Evolutionary conservation across 129 eudicot species (phyloP).

Genomic region (Arctium minus): DNA sequence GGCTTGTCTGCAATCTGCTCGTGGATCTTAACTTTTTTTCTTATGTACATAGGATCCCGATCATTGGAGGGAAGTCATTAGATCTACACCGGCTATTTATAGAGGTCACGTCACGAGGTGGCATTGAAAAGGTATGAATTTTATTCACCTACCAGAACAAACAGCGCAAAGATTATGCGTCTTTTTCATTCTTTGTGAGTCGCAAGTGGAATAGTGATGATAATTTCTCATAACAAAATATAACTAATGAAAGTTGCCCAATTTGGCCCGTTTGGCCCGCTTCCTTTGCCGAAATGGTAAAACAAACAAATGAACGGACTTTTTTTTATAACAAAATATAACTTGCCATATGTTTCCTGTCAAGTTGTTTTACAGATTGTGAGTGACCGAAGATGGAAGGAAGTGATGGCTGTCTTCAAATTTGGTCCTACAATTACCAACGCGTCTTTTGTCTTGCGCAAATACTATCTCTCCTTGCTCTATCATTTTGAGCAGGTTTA

Average conservation of each 20-base stretch:
- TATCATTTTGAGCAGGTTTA: constrained; percentile 95
- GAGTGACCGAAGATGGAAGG: constrained; percentile 85
- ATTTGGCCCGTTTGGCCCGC: neutral
- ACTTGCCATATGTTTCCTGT: neutral
- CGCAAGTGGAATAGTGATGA: neutral
- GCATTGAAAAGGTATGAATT: constrained; percentile 69
- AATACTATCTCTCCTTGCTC: constrained; percentile 71
- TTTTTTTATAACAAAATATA: neutral
- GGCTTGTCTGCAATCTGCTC: too few relatives aligned
- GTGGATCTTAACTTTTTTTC: neutral
- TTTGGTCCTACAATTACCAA: constrained; percentile 69
- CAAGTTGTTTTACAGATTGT: constrained; percentile 48
- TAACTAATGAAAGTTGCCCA: neutral
- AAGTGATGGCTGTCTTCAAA: constrained; percentile 55
- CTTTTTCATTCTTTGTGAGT: constrained; percentile 6
- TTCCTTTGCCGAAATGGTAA: neutral
- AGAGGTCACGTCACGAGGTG: constrained; percentile 94
- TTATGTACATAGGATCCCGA: constrained; percentile 57
- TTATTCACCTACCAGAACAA: neutral
- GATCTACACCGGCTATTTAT: constrained; percentile 83
- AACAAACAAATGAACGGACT: neutral
- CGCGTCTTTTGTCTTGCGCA: constrained; percentile 73
- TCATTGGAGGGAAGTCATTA: constrained; percentile 65
- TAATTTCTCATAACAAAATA: neutral
- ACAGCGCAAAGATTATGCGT: neutral